These are phyloP conservation scores for Seminavis robusta DNA, from an alignment of 108 stramenopile species.

Conservation along the genomic window DNA sequence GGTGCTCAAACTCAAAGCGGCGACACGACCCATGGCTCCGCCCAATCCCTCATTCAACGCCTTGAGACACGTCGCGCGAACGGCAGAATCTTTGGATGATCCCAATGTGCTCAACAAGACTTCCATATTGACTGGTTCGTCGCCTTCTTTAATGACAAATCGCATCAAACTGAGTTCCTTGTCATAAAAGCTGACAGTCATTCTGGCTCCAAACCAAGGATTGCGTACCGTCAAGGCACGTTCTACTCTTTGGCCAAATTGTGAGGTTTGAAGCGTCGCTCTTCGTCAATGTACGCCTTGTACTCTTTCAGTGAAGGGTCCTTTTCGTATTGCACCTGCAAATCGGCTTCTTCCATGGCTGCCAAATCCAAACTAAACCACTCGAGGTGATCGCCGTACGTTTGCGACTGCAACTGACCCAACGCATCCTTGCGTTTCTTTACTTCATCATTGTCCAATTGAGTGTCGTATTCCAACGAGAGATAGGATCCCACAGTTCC, in stretches of 20 bases:
- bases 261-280: constrained; percentile 30
- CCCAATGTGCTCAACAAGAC: constrained; percentile 29
- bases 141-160: constrained; percentile 23
- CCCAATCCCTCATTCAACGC: constrained; percentile 30
- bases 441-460: constrained; percentile 26
- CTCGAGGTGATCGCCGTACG: constrained; percentile 29
- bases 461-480: constrained; percentile 22
- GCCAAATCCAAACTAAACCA: constrained; percentile 43
- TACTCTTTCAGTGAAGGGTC: constrained; percentile 14
- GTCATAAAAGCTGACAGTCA: constrained; percentile 33
- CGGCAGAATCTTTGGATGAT: constrained; percentile 30
- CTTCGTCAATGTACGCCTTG: constrained; percentile 32
- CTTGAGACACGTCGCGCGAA: constrained; percentile 30
- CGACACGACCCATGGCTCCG: constrained; percentile 23
- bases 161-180: constrained; percentile 37
- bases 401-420: constrained; percentile 22
- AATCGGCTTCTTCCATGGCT: constrained; percentile 5
- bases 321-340: constrained; percentile 13
- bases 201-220: constrained; percentile 31
- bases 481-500: constrained; percentile 27
- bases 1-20: constrained; percentile 22
- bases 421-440: constrained; percentile 38
- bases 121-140: constrained; percentile 34
- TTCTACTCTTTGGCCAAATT: constrained; percentile 42
- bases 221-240: constrained; percentile 35